Evolutionary conservation across 1,284 basidiomycete genomes (phyloP), one percentile per base, ranked within the genome.

Genomic region (Boletellus sp.): DNA sequence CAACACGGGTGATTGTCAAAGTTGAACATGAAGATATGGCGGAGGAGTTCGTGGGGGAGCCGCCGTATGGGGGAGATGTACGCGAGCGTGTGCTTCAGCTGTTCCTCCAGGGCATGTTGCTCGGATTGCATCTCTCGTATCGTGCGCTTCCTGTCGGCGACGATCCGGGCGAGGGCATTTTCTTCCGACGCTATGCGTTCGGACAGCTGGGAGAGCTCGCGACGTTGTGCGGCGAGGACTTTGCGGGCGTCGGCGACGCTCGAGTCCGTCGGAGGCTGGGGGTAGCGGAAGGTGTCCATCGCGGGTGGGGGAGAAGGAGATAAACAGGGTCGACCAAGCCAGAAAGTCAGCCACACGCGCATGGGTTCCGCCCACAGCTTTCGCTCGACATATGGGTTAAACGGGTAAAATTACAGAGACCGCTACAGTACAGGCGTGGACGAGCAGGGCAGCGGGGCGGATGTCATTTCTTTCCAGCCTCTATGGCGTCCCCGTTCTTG

Each of bases 401-500:
- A 30, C 29, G 8, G n/a, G 34, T 42, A 37, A n/a, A n/a, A 58
- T 55, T 63, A 58, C 57, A 60, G 36, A 50, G 48, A 13, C 49
- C 2, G 49, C 45, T 63, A 63, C 52, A 44, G 46, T 64, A 62
- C 57, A 61, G 36, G 11, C 10, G 5, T 44, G 41, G n/a, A n/a
- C n/a, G n/a, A n/a, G n/a, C n/a, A n/a, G n/a, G n/a, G n/a, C n/a
- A n/a, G n/a, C n/a, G n/a, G n/a, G n/a, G n/a, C n/a, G n/a, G n/a
- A n/a, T 39, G 43, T 52, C 47, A 63, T 53, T 66, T 64, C 75
- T 87, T 89, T 48, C 78, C 80, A 26, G 78, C 76, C 56, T 90
- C 89, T 43, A 90, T 79, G 23, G 82, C 85, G 54, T 93, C 91
- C 22, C 87, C 90, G 59, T 88, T 90, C 77, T 95, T 96, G 74